phyloP scores from a whole-genome alignment of 2,329 filamentous ascomycete species.

The Nemania diffusa region DNA sequence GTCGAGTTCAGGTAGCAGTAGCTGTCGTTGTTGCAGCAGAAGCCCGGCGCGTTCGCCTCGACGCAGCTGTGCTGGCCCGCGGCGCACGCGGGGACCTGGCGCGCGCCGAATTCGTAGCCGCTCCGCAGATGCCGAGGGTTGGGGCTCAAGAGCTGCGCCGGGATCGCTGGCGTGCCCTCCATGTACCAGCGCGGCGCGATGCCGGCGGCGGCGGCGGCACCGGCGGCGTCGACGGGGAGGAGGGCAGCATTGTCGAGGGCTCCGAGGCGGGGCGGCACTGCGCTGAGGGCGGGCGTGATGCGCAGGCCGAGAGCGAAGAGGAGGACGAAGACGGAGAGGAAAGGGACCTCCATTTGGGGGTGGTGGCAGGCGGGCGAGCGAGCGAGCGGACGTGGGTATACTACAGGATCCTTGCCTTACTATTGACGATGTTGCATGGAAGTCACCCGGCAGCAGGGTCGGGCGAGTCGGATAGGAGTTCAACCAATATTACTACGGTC shows the following conservation, averaged over 20 bases:
- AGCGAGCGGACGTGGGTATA: conserved; percentile 11
- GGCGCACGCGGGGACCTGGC: conserved; percentile 31
- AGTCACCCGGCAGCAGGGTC: conserved; percentile 1
- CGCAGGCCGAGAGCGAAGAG: conserved; percentile 16
- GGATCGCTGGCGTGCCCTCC: conserved; percentile 35
- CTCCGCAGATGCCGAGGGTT: conserved; percentile 3
- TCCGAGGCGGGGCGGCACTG: conserved; percentile 28
- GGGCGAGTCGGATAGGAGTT: conserved; percentile 1
- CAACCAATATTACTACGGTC: conserved; percentile 3
- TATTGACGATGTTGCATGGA: conserved; percentile 27
- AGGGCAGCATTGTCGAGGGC: conserved; percentile 32
- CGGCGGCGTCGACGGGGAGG: conserved; percentile 14
- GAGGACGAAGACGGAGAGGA: background rate
- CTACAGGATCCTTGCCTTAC: conserved; percentile 24
- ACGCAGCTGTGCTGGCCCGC: conserved; percentile 40
- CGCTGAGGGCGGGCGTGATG: conserved; percentile 20
- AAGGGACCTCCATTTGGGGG: conserved; percentile 27
- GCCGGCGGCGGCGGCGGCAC: conserved; percentile 24
- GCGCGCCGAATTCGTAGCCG: conserved; percentile 14
- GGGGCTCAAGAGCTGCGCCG: conserved; percentile 30
- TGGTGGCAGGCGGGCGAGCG: background rate
- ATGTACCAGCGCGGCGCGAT: conserved; percentile 41
- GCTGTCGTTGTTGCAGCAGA: conserved; percentile 42
- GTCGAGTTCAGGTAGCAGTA: conserved; percentile 42
- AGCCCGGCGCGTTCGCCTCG: conserved; percentile 32